Base-by-base conservation (phyloP, 2,329 filamentous ascomycete genomes). In the Gliomastix tumulicola region DNA sequence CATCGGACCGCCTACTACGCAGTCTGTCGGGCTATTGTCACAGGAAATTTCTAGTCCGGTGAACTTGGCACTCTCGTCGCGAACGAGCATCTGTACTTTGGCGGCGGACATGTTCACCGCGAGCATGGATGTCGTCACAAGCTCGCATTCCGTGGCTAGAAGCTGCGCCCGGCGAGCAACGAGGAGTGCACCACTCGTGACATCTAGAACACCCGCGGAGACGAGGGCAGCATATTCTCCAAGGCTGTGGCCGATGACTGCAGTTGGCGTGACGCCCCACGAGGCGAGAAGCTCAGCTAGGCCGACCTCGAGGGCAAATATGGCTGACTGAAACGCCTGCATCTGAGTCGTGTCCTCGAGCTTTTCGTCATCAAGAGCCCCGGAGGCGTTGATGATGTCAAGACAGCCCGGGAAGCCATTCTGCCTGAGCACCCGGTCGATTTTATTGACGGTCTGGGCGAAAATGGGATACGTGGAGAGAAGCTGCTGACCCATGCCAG, bases 171-270 rank as follows among this genome's bases (percentile, higher is more conserved):
- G 66, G 16, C 60, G 49, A 7, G 80, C 80, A 6, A 83, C 77
- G 0, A 85, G 62, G 31, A 72, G 74, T 9, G 87, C 61, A 43
- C 74, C 70, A 46, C 83, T 78, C 22, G 63, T 64, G 13, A 68
- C 71, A 1, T 75, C 78, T 13, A 83, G 59, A n/a, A 82, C 75
- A 18, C 76, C 79, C 31, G 78, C 74, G 10, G 74, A 66, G 37
- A 74, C 62, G 0, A 82, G 64, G 18, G 78, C 78, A 19, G 76
- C 76, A 49, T 79, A 80, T 51, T 81, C 76, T 32, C 76, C 76
- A 15, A 82, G 59, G 44, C 75, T 80, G 41, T 70, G 68, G 5
- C 69, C 69, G 5, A 71, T 44, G 5, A 71, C 66, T 2, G 55
- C 66, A 23, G 63, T 56, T 7, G 68, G 66, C 7, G 43, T 45